These are phyloP conservation scores for Populus hybrid DNA, from an alignment of 441 rosid species.

Conservation along the genomic window DNA sequence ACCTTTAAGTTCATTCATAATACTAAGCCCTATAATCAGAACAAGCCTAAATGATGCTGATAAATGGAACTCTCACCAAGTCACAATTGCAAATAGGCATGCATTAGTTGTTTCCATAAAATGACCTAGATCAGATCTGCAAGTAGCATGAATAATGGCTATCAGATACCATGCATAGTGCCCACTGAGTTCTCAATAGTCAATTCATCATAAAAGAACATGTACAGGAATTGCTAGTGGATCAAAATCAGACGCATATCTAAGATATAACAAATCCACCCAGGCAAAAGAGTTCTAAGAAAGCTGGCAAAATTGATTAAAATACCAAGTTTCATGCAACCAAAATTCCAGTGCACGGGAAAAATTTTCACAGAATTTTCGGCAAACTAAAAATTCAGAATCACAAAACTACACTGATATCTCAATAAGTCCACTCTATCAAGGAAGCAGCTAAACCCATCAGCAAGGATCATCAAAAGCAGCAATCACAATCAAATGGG, in stretches of 20 bases:
- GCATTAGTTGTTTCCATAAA: too few species aligned
- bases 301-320: background rate
- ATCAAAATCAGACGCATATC: background rate
- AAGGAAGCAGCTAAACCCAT: background rate
- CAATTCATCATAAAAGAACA: background rate
- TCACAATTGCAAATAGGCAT: too few species aligned
- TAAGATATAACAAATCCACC: background rate
- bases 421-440: background rate
- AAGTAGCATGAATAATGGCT: too few species aligned
- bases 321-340: background rate
- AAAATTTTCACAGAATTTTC: background rate
- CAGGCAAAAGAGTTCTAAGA: background rate
- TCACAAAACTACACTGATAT: background rate
- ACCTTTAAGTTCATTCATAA: too few species aligned
- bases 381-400: background rate
- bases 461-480: slow-evolving; percentile 39
- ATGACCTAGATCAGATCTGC: too few species aligned
- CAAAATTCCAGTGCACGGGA: background rate
- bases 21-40: too few species aligned
- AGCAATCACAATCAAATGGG: slow-evolving; percentile 79
- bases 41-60: too few species aligned
- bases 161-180: background rate
- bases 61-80: too few species aligned
- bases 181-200: background rate
- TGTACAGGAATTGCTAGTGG: background rate